Evolutionary conservation across 148 eudicot genomes (phyloP).

Genomic region (Rhododendron ferrugineum): DNA sequence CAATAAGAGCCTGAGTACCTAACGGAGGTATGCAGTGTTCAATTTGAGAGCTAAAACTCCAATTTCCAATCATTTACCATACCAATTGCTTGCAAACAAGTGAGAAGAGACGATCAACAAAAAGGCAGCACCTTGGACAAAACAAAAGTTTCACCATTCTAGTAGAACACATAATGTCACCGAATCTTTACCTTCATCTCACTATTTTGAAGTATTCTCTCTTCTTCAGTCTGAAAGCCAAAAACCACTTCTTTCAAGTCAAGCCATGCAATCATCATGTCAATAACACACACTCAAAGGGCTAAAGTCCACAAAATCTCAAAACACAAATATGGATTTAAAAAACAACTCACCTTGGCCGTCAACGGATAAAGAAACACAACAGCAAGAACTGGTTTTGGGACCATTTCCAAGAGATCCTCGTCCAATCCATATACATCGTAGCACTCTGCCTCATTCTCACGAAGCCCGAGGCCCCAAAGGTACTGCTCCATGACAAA

Average conservation of each 20-base stretch:
- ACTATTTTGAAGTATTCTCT: constrained; percentile 64
- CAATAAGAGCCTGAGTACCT: neutral
- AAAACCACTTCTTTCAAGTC: neutral
- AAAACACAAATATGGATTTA: neutral
- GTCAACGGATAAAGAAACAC: constrained; percentile 78
- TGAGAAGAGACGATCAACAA: neutral
- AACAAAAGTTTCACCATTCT: neutral
- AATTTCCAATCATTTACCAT: neutral
- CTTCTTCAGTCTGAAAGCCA: constrained; percentile 72
- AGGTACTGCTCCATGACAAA: constrained; percentile 60
- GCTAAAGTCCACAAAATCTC: neutral
- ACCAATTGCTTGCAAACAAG: neutral
- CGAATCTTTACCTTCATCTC: constrained; percentile 44
- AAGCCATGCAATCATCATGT: constrained; percentile 3
- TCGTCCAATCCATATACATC: constrained; percentile 94
- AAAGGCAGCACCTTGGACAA: neutral
- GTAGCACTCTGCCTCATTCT: constrained; percentile 72
- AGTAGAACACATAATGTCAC: neutral
- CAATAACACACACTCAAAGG: neutral
- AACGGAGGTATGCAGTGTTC: neutral
- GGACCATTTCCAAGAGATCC: constrained; percentile 84
- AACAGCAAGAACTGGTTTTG: constrained; percentile 89
- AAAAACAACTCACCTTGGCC: constrained; percentile 37
- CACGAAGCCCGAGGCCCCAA: constrained; percentile 83
- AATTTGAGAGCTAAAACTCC: neutral